Evolutionary conservation across 179 eudicot species (phyloP), one percentile per base, ranked within the genome.

Genomic region (Beta lomatogona): DNA sequence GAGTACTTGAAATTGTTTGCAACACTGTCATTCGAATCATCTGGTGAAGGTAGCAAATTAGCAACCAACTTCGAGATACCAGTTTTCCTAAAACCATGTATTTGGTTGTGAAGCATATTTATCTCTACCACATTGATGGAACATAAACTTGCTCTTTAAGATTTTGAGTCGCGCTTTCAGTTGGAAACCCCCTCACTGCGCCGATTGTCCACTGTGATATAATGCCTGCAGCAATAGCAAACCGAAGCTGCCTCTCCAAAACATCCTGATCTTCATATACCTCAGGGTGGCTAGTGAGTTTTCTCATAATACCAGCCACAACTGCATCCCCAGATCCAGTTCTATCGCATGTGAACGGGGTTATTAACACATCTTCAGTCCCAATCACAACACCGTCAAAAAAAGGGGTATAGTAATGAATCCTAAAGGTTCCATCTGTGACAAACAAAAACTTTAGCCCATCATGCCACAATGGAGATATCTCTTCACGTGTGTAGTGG

Each of bases 181-280:
- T 89, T 0, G 98, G 98, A 67, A 93, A 90, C 18, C 98, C 97
- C 84, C 97, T 90, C 4, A 91, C 93, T 59, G 93, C 93, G 22
- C 99, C 99, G 22, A 95, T 92, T 0, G 99, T 95, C 99, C 98
- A 93, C 86, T 95, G 98, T 3, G 98, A 76, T 85, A 95, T 95
- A 71, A 95, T 95, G 28, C 98, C 98, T 0, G 98, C 98, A 53
- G 97, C 91, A 80, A 95, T 79, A 4, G 92, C 94, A 89, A 95
- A 92, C 64, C 98, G 88, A 44, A 95, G 93, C 81, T 95, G 95
- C 87, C 99, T 91, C 86, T 88, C 92, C 86, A 95, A 80, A 50
- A 89, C 63, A 88, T 95, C 99, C 76, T 87, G 83, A 85, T 93
- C 83, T 64, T 91, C 89, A 77, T 76, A 92, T 89, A 95, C 93